Conservation (phyloP, 495 filamentous ascomycete genomes). For the Hypoxylon lienhwacheense region DNA sequence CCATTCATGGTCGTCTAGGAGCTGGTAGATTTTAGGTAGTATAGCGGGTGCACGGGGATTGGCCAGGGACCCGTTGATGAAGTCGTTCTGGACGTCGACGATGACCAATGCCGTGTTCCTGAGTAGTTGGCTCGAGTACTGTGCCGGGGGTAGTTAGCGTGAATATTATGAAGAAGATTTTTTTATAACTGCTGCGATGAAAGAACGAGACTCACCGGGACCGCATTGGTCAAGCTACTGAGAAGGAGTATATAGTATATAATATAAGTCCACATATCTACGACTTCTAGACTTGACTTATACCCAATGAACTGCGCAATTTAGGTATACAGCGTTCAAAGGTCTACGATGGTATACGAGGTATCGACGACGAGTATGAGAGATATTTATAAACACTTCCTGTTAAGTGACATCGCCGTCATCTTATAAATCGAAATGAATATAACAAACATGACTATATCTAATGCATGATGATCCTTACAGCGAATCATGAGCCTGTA, state of each 20-base stretch:
- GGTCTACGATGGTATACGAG: too few relatives aligned
- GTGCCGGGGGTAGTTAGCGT: background rate
- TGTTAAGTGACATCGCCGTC: too few relatives aligned
- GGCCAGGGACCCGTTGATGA: conserved; percentile 37
- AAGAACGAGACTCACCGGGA: conserved; percentile 17
- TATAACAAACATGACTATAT: too few relatives aligned
- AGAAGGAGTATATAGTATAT: conserved; percentile 5
- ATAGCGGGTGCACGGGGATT: conserved; percentile 35
- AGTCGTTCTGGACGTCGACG: conserved; percentile 41
- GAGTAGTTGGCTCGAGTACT: conserved; percentile 32
- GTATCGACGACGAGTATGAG: too few relatives aligned
- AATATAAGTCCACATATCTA: conserved; percentile 11
- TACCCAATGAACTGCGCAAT: background rate
- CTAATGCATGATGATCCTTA: too few relatives aligned
- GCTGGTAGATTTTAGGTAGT: conserved; percentile 37
- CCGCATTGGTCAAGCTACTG: background rate
- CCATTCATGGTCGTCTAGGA: conserved; percentile 39
- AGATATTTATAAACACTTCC: too few relatives aligned
- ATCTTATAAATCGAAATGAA: too few relatives aligned
- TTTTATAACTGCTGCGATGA: too few relatives aligned
- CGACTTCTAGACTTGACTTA: background rate
- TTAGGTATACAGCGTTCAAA: too few relatives aligned
- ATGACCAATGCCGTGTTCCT: conserved; percentile 38
- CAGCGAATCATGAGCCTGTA: too few relatives aligned
- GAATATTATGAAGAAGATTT: too few relatives aligned